Base-by-base conservation (phyloP, 2,329 filamentous ascomycete species). In the Colletotrichum tamarilloi region DNA sequence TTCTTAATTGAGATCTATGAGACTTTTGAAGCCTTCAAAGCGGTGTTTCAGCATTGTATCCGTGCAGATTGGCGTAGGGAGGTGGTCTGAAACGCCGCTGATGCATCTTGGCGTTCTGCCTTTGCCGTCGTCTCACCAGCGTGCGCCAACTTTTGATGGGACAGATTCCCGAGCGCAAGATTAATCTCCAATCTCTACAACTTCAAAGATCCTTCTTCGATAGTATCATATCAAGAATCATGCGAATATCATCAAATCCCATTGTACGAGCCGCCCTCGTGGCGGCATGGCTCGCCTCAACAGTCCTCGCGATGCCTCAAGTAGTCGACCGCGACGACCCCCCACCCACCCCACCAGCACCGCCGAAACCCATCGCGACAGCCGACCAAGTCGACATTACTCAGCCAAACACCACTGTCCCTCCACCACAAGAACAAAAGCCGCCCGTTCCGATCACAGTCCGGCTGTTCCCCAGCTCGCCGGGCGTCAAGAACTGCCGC, bases 401-500 rank as follows among this genome's bases (percentile, higher is more conserved):
- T 12, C 19, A n/a, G 8, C 68, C 72, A 49, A 49, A 49, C 28
- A 66, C 58, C 49, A 7, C 26, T 22, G n/a, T 24, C 52, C 4
- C 19, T 19, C 4, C 32, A 35, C 16, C 38, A 55, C 24, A 46
- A 28, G 19, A 62, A 4, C 11, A 4, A 28, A 64, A 71, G 55
- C 70, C 70, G 14, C 70, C 67, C 22, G 58, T 72, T 19, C 57
- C 72, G 5, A 74, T 74, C 57, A 67, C 68, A 42, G 62, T 66
- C 24, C 62, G 53, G 22, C 72, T 74, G n/a, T 74, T 62, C 68
- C 6, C 46, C 32, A 59, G 68, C 72, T 46, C 72, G 1, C 72
- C 72, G 1, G 72, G 72, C 62, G 53, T 59, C 46, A 72, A 67
- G 62, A 58, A 56, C 35, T 74, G 72, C 42, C 72, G 72, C 66